Base-by-base conservation (phyloP, 768 basidiomycete species). In the Pleurotus pulmonarius region DNA sequence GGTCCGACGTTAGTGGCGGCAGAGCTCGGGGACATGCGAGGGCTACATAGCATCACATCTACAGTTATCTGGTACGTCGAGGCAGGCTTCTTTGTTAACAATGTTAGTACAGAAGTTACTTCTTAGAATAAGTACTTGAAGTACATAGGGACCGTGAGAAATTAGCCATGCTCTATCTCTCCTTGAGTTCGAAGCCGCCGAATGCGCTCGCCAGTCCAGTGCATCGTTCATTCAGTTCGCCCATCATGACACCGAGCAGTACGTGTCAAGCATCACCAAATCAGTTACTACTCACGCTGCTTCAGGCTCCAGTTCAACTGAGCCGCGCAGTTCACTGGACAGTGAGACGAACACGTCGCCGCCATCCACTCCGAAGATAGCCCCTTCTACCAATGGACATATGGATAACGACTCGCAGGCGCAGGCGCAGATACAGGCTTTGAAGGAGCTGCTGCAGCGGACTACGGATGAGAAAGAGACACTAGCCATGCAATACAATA, bases 381-480 rank as follows among this genome's bases (percentile, higher is more conserved):
- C 43, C 24, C 16, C 40, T 34, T 25, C 24, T 11, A n/a, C 24
- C 16, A 60, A 60, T 34, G 59, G 59, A 18, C n/a, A 26, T 11
- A 15, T 67, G 38, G 62, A 65, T 26, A 68, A 70, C 7, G 75
- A 75, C 49, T 73, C 38, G 8, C 29, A 34, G 29, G 9, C 29
- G 29, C 29, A 34, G 65, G 75, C 44, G 84, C 18, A 46, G 13
- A 25, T 56, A 5, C 48, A 38, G 49, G 76, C 78, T 58, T 76
- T 97, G 4, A 85, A 91, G 69, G 75, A 78, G 49, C 92, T 95
- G 67, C 81, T 98, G 29, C 82, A 83, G 46, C 77, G 80, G 49
- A 86, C 90, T 20, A 77, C 81, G 57, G 85, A 88, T 62, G 96
- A 98, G 76, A 95, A 92, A 73, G 94, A 98, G 51, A 74, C 81